Conservation (phyloP, 208 protist species). For the Wallacemonas sp. region DNA sequence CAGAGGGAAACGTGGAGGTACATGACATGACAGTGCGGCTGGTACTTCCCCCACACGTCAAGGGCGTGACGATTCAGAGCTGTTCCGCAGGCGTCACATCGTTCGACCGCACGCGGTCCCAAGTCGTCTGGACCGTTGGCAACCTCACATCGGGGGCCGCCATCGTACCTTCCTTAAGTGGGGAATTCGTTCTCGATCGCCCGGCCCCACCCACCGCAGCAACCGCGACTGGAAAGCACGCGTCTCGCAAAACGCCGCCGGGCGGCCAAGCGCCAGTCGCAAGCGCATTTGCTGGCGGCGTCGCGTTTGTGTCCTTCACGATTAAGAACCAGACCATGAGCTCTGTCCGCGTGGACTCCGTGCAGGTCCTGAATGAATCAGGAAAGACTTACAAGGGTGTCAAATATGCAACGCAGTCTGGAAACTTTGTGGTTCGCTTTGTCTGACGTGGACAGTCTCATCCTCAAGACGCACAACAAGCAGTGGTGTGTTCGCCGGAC, state of each 20-base stretch:
- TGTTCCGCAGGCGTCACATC: slow-evolving; percentile 68
- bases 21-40: slow-evolving; percentile 77
- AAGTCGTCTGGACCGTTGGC: slow-evolving; percentile 84
- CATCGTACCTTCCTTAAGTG: slow-evolving; percentile 64
- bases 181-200: slow-evolving; percentile 40
- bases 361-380: slow-evolving; percentile 80
- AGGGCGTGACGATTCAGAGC: slow-evolving; percentile 59
- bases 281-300: slow-evolving; percentile 17
- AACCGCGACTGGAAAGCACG: background rate
- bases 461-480: no score
- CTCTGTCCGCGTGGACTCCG: slow-evolving; percentile 73
- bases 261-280: background rate
- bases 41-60: slow-evolving; percentile 57
- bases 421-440: slow-evolving; percentile 78
- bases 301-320: slow-evolving; percentile 66
- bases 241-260: background rate
- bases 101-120: slow-evolving; percentile 61
- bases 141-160: slow-evolving; percentile 38
- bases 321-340: slow-evolving; percentile 76
- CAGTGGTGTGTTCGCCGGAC: no score
- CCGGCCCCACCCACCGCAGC: background rate
- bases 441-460: slow-evolving; percentile 28
- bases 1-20: slow-evolving; percentile 44
- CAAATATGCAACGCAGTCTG: slow-evolving; percentile 78
- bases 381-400: slow-evolving; percentile 89